Base-by-base conservation (phyloP, 768 basidiomycete species). In the Lentinula edodes region DNA sequence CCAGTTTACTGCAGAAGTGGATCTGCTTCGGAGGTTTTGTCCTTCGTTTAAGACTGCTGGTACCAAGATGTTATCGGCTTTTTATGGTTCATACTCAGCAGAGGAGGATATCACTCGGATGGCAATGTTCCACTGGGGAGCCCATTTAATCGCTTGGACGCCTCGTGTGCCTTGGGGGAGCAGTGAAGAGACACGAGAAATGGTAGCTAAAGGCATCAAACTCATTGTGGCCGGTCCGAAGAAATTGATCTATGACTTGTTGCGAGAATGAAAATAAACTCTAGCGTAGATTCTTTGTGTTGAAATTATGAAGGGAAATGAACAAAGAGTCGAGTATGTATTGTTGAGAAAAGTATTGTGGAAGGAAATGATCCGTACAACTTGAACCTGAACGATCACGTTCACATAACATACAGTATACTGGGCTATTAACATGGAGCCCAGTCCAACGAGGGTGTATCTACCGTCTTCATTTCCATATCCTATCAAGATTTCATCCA, bases 391-490 rank as follows among this genome's bases (percentile, higher is more conserved):
- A 36, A 60, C 59, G 59, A 60, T 60, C 59, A 60, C 59, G 59
- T 60, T 35, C 59, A 23, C 20, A 16, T 42, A 36, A 23, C 20
- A 16, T 42, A 36, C 59, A 8, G 9, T 6, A 23, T n/a, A 32
- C 36, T 52, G 58, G 18, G 48, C 35, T 20, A 28, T 28, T 3
- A 35, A 52, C 51, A 60, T 60, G 59, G 59, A 60, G n/a, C 50
- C 83, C 65, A 83, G 80, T 69, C 78, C 87, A 63, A 93, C 95
- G 9, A 83, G 88, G 56, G 79, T 97, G 55, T 83, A 82, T 72
- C 81, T 96, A 9, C 93, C 95, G 2, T 74, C 80, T 32, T 75
- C 77, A n/a, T 84, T 96, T 45, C 90, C 94, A 2, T 98, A 86
- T 78, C 95, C 95, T 58, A 83, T 98, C 69, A 91, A 84, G 64